phyloP scores from a whole-genome alignment of 2,329 filamentous ascomycete species.

The Penicillium sp. region DNA sequence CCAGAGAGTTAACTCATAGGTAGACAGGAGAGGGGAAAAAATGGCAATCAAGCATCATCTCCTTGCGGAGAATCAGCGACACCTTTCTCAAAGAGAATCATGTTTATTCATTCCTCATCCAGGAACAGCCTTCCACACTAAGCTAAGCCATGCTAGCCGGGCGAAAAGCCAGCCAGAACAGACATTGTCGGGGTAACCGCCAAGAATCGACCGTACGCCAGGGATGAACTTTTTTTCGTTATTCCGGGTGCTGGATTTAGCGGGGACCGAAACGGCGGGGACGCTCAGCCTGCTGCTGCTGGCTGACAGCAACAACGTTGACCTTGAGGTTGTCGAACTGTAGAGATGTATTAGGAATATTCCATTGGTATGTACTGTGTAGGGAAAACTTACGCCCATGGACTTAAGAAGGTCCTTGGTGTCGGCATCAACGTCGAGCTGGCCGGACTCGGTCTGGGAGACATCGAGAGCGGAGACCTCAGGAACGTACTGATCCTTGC shows the following conservation, averaged over 20 bases:
- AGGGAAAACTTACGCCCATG: constrained; percentile 76
- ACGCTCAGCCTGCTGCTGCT: constrained; percentile 83
- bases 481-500: constrained; percentile 99
- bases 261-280: constrained; percentile 66
- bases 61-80: constrained; percentile 76
- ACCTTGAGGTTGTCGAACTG: constrained; percentile 97
- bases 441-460: constrained; percentile 86
- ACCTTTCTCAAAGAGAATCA: constrained; percentile 62
- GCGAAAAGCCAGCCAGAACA: constrained; percentile 29
- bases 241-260: constrained; percentile 21
- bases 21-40: constrained; percentile 35
- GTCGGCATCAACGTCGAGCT: constrained; percentile 92
- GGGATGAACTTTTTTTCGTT: constrained; percentile 27
- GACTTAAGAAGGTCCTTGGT: constrained; percentile 99
- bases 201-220: constrained; percentile 32
- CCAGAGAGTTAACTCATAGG: constrained; percentile 9
- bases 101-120: constrained; percentile 42
- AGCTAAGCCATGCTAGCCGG: constrained; percentile 29
- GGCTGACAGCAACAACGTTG: constrained; percentile 87
- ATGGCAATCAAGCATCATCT: constrained; percentile 95
- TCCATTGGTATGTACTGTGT: not conserved
- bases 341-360: constrained; percentile 8
- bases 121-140: constrained; percentile 27
- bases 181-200: constrained; percentile 24
- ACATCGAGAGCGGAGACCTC: constrained; percentile 99